phyloP scores from a whole-genome alignment of 163 green algal species.

The Scenedesmus sp. region DNA sequence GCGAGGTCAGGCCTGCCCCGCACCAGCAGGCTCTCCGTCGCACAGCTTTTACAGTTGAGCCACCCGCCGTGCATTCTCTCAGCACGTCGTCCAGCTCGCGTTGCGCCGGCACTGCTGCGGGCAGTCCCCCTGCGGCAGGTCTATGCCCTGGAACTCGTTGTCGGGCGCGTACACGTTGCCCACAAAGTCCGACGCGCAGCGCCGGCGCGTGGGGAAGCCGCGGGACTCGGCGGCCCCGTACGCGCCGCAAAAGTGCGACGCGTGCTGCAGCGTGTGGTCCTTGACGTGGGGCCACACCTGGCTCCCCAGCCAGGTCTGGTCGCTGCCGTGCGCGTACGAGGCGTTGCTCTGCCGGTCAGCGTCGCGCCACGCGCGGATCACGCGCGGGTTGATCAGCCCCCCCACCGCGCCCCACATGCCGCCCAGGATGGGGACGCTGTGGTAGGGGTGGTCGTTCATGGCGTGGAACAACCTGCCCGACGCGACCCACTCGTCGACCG shows the following conservation, averaged over 20 bases:
- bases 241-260: neutral
- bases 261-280: neutral
- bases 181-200: neutral
- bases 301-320: neutral
- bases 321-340: neutral
- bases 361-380: neutral
- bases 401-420: slow-evolving; percentile 10
- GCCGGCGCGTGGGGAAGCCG: neutral
- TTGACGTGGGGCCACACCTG: neutral
- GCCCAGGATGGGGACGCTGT: neutral
- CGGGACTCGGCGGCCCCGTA: slow-evolving; percentile 1
- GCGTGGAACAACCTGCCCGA: neutral
- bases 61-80: too few relatives aligned
- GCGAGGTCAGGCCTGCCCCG: too few relatives aligned
- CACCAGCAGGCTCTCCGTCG: too few relatives aligned
- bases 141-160: neutral
- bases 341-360: neutral
- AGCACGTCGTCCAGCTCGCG: neutral
- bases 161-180: neutral
- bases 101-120: neutral
- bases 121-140: neutral
- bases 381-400: neutral
- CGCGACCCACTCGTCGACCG: slow-evolving; percentile 4
- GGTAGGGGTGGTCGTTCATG: slow-evolving; percentile 12
- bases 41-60: too few relatives aligned